phyloP scores from a whole-genome alignment of 768 basidiomycete species.

The Tulasnella sp. region DNA sequence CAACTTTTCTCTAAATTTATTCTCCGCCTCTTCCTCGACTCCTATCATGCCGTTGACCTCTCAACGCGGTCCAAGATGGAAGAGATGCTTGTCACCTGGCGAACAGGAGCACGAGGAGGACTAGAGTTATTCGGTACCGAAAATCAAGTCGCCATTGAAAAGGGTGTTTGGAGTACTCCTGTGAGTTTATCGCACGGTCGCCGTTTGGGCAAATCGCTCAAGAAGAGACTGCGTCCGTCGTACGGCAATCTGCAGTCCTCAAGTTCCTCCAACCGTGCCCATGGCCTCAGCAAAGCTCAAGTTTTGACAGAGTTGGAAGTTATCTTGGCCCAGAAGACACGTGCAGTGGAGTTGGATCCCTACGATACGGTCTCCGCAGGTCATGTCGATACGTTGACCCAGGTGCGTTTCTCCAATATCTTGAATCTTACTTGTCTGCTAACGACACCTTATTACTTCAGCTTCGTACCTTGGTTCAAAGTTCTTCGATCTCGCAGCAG shows the following conservation, averaged over 20 bases:
- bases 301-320: conserved; percentile 78
- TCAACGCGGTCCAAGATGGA: conserved; percentile 88
- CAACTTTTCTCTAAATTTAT: conserved; percentile 73
- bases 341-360: conserved; percentile 55
- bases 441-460: conserved; percentile 21
- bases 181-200: conserved; percentile 20
- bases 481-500: conserved; percentile 64
- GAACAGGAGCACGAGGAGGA: conserved; percentile 68
- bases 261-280: conserved; percentile 7
- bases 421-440: background rate
- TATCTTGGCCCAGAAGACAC: conserved; percentile 69
- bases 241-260: background rate
- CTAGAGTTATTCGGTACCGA: conserved; percentile 76
- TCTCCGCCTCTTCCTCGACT: conserved; percentile 72
- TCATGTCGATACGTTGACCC: conserved; percentile 68
- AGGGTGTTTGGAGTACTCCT: conserved; percentile 56
- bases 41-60: conserved; percentile 79
- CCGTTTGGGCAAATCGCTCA: conserved; percentile 28
- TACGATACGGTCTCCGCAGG: conserved; percentile 56
- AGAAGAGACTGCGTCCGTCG: background rate
- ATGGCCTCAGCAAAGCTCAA: conserved; percentile 50
- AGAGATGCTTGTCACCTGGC: conserved; percentile 95
- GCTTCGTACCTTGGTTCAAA: conserved; percentile 61
- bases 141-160: conserved; percentile 74
- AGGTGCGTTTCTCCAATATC: conserved; percentile 44